These are phyloP conservation scores for Cucurbita maxima DNA, from an alignment of 306 rosid genomes.

Conservation along the genomic window DNA sequence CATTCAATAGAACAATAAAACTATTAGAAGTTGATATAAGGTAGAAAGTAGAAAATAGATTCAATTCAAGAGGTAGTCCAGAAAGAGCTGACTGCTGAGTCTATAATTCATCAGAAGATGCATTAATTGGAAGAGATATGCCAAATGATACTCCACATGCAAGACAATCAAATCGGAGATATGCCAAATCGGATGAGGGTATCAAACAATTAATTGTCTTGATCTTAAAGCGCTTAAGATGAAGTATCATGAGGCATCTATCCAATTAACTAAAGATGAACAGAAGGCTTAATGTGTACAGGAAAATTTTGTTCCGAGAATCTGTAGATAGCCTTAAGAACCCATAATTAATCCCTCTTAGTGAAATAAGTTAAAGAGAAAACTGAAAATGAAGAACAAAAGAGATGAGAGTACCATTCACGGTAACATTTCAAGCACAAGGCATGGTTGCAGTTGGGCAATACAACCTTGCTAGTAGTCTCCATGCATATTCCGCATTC, in stretches of 20 bases:
- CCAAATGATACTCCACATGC: background rate
- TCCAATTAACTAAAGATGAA: background rate
- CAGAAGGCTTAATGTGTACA: background rate
- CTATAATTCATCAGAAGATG: background rate
- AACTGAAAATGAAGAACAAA: conserved; percentile 6
- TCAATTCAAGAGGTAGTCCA: background rate
- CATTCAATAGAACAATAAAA: background rate
- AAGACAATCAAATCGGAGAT: background rate
- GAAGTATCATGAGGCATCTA: background rate
- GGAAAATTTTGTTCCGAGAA: background rate
- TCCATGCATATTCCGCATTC: conserved; percentile 99
- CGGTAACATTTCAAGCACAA: conserved; percentile 94
- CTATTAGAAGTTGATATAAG: background rate
- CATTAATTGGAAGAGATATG: background rate
- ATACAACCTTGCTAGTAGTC: conserved; percentile 62
- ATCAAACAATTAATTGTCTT: background rate
- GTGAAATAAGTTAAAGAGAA: background rate
- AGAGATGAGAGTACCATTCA: conserved; percentile 45
- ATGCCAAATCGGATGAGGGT: background rate
- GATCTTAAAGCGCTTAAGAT: background rate
- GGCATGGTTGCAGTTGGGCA: conserved; percentile 84
- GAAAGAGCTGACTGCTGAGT: background rate
- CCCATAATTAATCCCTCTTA: background rate
- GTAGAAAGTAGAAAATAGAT: background rate
- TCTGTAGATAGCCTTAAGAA: background rate